phyloP scores from a whole-genome alignment of 345 rosid genomes.

The Lumnitzera littorea region DNA sequence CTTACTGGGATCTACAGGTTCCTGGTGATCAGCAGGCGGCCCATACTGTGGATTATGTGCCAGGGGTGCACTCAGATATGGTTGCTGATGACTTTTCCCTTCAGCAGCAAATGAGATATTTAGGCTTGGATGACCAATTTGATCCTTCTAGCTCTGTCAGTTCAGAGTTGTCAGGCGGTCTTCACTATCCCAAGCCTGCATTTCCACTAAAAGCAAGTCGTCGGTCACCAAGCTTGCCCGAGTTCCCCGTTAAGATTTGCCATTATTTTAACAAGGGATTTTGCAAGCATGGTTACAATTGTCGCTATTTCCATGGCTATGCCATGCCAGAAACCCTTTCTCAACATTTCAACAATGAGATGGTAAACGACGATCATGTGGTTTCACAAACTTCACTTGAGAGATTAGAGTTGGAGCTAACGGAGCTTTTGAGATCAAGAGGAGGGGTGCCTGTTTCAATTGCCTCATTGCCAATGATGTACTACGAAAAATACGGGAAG shows the following conservation, averaged over 20 bases:
- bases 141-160: slow-evolving; percentile 26
- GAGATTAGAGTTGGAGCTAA: slow-evolving; percentile 75
- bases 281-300: slow-evolving; percentile 83
- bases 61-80: slow-evolving; percentile 20
- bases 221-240: slow-evolving; percentile 78
- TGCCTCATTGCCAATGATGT: slow-evolving; percentile 89
- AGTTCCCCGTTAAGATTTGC: slow-evolving; percentile 77
- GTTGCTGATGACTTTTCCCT: slow-evolving; percentile 30
- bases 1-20: slow-evolving; percentile 40
- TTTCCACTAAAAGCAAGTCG: slow-evolving; percentile 44
- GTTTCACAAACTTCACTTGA: slow-evolving; percentile 65
- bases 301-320: slow-evolving; percentile 74
- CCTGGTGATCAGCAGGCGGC: slow-evolving; percentile 27
- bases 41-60: slow-evolving; percentile 26
- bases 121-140: slow-evolving; percentile 42
- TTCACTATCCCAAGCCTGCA: slow-evolving; percentile 36
- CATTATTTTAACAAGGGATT: slow-evolving; percentile 82
- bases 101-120: slow-evolving; percentile 39
- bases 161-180: slow-evolving; percentile 41
- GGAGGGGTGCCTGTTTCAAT: slow-evolving; percentile 89
- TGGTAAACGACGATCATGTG: slow-evolving; percentile 49
- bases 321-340: slow-evolving; percentile 44
- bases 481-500: slow-evolving; percentile 75
- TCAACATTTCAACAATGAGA: slow-evolving; percentile 41
- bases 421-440: slow-evolving; percentile 67